Percentiles rank a stretch among this genome's conserved stretches.
Evolutionary conservation across 768 basidiomycete genomes (phyloP).

Genomic region (Amanita rubescens): DNA sequence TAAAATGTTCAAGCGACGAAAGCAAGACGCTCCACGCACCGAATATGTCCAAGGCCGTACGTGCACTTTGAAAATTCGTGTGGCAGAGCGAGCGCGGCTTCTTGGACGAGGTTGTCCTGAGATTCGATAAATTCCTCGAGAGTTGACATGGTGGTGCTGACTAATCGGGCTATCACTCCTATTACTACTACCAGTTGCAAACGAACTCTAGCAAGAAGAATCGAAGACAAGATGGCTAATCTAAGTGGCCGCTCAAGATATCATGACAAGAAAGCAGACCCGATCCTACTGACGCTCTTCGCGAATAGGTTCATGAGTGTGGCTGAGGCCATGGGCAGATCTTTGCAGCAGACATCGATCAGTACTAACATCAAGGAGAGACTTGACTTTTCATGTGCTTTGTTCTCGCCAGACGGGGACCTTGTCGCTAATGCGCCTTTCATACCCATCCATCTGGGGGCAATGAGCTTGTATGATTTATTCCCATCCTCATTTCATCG

Average conservation of each 20-base stretch:
- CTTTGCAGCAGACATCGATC: slow-evolving; percentile 85
- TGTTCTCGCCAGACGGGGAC: slow-evolving; percentile 93
- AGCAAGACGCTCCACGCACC: slow-evolving; percentile 24
- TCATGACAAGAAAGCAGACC: slow-evolving; percentile 52
- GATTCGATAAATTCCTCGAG: slow-evolving; percentile 39
- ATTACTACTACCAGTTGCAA: not conserved
- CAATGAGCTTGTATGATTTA: slow-evolving; percentile 81
- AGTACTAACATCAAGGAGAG: slow-evolving; percentile 96
- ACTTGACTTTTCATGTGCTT: slow-evolving; percentile 89
- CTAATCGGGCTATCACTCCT: not conserved
- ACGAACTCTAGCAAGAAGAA: not conserved
- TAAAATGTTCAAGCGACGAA: slow-evolving; percentile 1
- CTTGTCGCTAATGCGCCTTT: slow-evolving; percentile 93
- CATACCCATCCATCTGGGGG: slow-evolving; percentile 80
- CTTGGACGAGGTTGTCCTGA: slow-evolving; percentile 42
- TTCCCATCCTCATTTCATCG: not conserved
- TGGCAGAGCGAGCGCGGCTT: slow-evolving; percentile 51
- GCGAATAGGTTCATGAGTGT: slow-evolving; percentile 98
- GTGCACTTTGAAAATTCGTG: slow-evolving; percentile 64
- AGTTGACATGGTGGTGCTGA: slow-evolving; percentile 18
- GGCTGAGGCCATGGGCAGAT: slow-evolving; percentile 92
- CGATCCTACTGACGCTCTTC: slow-evolving; percentile 84
- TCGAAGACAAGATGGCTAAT: not conserved
- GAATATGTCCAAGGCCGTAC: slow-evolving; percentile 47
- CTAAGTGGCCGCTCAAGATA: not conserved